Evolutionary conservation across 306 rosid genomes (phyloP), one percentile per base, ranked within the genome.

Genomic region (Trichosanthes truncata): DNA sequence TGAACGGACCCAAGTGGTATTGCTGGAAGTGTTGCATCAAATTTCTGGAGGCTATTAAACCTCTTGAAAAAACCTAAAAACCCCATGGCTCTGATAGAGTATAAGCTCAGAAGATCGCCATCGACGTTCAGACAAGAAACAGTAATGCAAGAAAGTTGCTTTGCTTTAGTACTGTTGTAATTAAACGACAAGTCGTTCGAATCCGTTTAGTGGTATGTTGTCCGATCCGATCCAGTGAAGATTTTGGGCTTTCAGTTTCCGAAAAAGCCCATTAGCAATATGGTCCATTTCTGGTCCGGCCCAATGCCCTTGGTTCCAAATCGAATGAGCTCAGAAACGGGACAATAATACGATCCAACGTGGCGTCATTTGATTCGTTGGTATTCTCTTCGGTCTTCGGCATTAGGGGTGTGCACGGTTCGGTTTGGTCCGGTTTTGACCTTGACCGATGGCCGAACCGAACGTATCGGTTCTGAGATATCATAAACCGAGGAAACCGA

Each of bases 41-140:
- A 71, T 69, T 57, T 84, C 72, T 33, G 71, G 8, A 82, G 75
- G 78, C 71, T 77, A 81, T 56, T 79, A 75, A 76, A 84, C 84
- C 88, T 86, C 33, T 53, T 80, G 81, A 86, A 17, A 78, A 85
- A 65, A 56, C 87, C 79, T 51, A 85, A 78, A 77, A 87, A 53
- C 61, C 86, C 92, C 98, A 93, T 90, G 29, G 41, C 66, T 83
- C 59, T 74, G 77, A 60, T 43, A 80, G 56, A 80, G 46, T 25
- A 14, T 3, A 12, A 84, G 78, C 41, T 80, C 78, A 38, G 75
- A 73, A 57, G 52, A 59, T 63, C 79, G 65, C 73, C 35, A 78
- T 63, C 26, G 14, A 55, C 12, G 33, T 14, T 15, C 43, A 1
- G 11, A 6, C 35, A 31, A 5, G n/a, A 4, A 62, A 31, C n/a